phyloP scores from a whole-genome alignment of 345 rosid species.

The Sonneratia caseolaris region DNA sequence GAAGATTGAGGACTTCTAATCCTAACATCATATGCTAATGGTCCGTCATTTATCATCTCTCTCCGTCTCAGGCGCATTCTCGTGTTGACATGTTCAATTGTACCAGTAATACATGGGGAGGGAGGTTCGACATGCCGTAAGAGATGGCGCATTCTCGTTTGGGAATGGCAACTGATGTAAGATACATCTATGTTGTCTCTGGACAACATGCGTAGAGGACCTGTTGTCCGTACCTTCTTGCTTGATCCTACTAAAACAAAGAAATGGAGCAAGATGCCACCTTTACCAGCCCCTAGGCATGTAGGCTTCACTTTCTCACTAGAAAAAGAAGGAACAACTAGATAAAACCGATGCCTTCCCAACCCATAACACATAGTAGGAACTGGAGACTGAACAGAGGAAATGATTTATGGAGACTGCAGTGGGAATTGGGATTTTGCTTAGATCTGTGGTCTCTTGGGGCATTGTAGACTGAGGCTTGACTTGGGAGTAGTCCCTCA shows the following conservation, averaged over 20 bases:
- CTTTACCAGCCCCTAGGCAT: slow-evolving; percentile 66
- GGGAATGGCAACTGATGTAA: slow-evolving; percentile 64
- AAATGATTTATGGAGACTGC: background rate
- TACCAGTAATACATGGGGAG: slow-evolving; percentile 52
- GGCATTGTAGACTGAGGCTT: no score
- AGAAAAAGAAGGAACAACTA: background rate
- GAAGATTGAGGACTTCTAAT: background rate
- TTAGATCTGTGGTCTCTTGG: background rate
- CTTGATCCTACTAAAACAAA: slow-evolving; percentile 42
- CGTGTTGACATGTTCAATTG: slow-evolving; percentile 74
- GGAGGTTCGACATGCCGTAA: slow-evolving; percentile 46
- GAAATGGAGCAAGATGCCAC: slow-evolving; percentile 50
- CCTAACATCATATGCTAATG: background rate
- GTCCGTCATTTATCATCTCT: background rate
- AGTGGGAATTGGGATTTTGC: background rate
- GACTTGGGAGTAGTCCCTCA: no score
- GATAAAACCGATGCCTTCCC: no score
- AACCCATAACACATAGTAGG: no score
- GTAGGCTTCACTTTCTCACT: background rate
- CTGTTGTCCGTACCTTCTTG: slow-evolving; percentile 41
- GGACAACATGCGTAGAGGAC: slow-evolving; percentile 73
- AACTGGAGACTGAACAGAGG: background rate
- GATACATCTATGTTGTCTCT: slow-evolving; percentile 54
- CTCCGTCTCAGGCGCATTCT: slow-evolving; percentile 50
- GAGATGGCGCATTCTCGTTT: slow-evolving; percentile 82